Base-by-base conservation (phyloP, 129 eudicot species). In the Deinandra increscens region DNA sequence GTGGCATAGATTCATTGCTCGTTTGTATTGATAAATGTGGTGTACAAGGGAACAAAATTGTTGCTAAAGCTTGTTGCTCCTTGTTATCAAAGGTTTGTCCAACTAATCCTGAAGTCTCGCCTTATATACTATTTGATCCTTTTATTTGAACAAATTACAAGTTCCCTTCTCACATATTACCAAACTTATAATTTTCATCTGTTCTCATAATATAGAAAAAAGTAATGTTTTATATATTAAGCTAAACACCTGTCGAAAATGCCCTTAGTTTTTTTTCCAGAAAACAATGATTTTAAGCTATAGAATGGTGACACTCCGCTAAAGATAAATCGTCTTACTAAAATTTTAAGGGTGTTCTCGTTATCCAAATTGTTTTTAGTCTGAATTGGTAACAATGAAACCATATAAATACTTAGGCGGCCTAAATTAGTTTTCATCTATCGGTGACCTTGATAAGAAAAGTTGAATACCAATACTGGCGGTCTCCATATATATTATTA, bases 1-100 rank as follows among this genome's bases (percentile, higher is more conserved):
- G 96, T 48, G 97, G 97, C 66, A 84, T 94, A 68, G 99, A 94
- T 87, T 88, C 91, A 62, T 71, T 90, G 78, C 86, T 94, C 46
- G 17, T 70, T 44, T 83, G 91, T 60, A 78, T 90, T 14, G 94
- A 90, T 75, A 89, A 90, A 63, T 81, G 86, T 51, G 87, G 94
- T 71, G 77, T 80, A 64, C 97, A 85, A 74, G 79, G 84, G 29
- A 87, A 87, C 71, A 73, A 60, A 39, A 62, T 70, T 70, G 86
- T 84, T 26, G 96, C 99, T 26, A 88, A 72, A 80, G 78, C 86
- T 71, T 84, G 87, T 60, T 90, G 97, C 76, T 78, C 97, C 39
- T 78, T 94, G 81, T 79, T 94, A 77, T 76, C 84, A 39, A 90
- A 90, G 96, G 99, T 94, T 44, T 50, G 55, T 23, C 33, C 2